A percentile compares a stretch with the other conserved stretches of the same genome.
These are phyloP conservation scores for Thalia dealbata DNA, from an alignment of 176 grass and related monocot species.

Conservation along the genomic window DNA sequence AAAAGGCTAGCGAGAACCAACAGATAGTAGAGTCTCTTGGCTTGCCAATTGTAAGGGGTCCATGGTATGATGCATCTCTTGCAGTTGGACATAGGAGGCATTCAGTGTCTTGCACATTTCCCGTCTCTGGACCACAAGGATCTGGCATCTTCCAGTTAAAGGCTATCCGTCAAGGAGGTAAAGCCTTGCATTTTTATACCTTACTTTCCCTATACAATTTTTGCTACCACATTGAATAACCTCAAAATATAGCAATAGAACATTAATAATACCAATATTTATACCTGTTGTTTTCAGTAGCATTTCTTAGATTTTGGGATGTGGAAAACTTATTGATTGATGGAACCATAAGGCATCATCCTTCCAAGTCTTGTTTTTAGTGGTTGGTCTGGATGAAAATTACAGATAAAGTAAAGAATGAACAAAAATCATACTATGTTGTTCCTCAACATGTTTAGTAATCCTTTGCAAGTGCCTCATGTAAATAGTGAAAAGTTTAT, in stretches of 20 bases:
- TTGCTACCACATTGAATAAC: neutral
- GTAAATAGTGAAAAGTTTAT: too few species aligned
- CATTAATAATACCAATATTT: neutral
- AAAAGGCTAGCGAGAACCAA: constrained; percentile 44
- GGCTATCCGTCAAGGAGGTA: constrained; percentile 62
- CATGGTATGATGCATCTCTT: constrained; percentile 81
- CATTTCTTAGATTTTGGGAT: neutral
- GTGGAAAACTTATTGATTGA: neutral
- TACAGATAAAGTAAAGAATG: too few species aligned
- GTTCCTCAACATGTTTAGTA: too few species aligned
- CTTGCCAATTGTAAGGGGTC: constrained; percentile 61
- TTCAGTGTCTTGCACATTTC: constrained; percentile 78
- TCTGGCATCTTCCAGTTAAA: constrained; percentile 60
- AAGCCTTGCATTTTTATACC: neutral
- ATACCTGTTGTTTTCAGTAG: neutral
- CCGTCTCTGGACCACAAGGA: constrained; percentile 74
- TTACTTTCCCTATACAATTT: neutral
- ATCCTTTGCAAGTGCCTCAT: too few species aligned
- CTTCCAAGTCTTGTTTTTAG: neutral
- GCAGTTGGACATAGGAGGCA: constrained; percentile 44
- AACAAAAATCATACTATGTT: too few species aligned
- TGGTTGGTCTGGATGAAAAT: neutral
- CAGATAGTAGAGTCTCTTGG: constrained; percentile 58
- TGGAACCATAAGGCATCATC: neutral
- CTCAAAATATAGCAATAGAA: neutral